Base-by-base conservation (phyloP, 768 basidiomycete genomes). In the Mycena amicta region DNA sequence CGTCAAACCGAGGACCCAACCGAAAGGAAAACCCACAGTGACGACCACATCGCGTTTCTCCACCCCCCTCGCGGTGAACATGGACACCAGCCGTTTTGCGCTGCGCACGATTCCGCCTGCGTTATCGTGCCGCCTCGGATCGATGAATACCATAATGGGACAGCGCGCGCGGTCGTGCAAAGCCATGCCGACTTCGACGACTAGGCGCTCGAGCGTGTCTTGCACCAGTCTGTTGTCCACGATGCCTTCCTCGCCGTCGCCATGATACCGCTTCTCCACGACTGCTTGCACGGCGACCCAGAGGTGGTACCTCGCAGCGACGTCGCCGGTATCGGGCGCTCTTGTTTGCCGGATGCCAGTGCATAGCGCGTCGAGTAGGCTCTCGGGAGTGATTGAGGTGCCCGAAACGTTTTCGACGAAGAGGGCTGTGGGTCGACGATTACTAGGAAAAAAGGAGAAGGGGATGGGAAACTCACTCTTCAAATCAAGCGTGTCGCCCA, bases 21-120 rank as follows among this genome's bases (percentile, higher is more conserved):
- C n/a, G 30, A n/a, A n/a, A n/a, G n/a, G n/a, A n/a, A n/a, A n/a
- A 70, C 80, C 62, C 62, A 87, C 86, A 57, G 80, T 81, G 49
- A 87, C 67, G 31, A 86, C 63, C 53, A 88, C 69, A 30, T 75
- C 72, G 59, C 74, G 69, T 46, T 70, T 71, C 12, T 63, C 58
- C 26, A 81, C 67, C 4, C 77, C 78, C 0, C 75, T 75, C 53
- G 70, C 66, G 55, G 73, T 72, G 41, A 85, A 83, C 46, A 76
- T 68, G 33, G 61, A 61, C 28, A 79, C 66, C 57, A 85, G 63
- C 8, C 75, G 71, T 15, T 66, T 66, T 6, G 83, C 83, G 60
- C 76, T 74, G 22, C 67, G 54, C 4, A 81, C 72, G 69, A 88
- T 80, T 26, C 63, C 71, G 2, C 43, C 41, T 1, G 69, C 50